Percentiles rank a stretch among this genome's conserved stretches.
Conservation (phyloP, 805 yeast genomes). For the Ogataea henricii region DNA sequence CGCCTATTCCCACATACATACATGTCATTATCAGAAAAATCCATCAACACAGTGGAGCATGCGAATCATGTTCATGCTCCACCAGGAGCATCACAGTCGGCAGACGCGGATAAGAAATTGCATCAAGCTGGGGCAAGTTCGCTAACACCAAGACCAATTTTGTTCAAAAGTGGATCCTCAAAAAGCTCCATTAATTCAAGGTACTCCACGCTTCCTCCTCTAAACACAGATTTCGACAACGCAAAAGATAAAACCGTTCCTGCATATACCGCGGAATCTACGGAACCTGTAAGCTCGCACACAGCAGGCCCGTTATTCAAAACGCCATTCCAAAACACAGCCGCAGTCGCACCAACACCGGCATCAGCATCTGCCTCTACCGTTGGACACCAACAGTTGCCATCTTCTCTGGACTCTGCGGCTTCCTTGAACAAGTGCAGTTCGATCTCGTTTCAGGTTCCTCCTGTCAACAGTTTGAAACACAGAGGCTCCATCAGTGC, state of each 20-base stretch:
- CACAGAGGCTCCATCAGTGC: slow-evolving; percentile 63
- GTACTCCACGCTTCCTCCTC: slow-evolving; percentile 25
- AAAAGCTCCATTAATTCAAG: slow-evolving; percentile 15
- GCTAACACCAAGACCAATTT: slow-evolving; percentile 23
- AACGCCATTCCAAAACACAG: neutral
- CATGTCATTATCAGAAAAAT: slow-evolving; percentile 24
- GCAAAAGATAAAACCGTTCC: neutral
- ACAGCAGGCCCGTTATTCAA: slow-evolving; percentile 2
- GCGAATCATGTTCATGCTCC: neutral
- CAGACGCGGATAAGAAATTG: neutral
- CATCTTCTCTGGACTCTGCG: slow-evolving; percentile 12
- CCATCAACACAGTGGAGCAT: slow-evolving; percentile 18
- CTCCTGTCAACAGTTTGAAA: slow-evolving; percentile 40
- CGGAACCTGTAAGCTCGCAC: neutral
- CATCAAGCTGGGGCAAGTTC: neutral
- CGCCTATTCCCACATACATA: neutral
- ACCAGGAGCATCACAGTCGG: neutral
- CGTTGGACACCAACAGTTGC: neutral
- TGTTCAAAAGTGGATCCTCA: slow-evolving; percentile 21
- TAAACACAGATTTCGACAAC: slow-evolving; percentile 21
- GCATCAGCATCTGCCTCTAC: neutral
- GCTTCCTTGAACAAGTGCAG: slow-evolving; percentile 26
- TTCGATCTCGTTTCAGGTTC: slow-evolving; percentile 50
- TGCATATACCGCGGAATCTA: neutral
- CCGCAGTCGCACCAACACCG: neutral